phyloP scores from a whole-genome alignment of 306 rosid genomes.

The Glycine latifolia region DNA sequence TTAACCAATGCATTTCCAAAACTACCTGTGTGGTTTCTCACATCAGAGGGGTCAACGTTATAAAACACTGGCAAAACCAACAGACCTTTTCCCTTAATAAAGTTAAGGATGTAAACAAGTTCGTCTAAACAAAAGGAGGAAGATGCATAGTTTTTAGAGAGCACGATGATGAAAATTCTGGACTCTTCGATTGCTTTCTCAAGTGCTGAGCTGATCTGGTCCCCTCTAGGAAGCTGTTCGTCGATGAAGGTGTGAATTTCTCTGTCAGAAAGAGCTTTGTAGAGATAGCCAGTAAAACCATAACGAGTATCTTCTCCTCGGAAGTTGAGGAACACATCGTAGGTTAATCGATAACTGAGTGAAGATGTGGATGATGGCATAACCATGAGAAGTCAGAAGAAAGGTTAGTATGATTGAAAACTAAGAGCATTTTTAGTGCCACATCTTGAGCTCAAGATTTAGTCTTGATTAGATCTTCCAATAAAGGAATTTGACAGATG shows the following conservation, averaged over 20 bases:
- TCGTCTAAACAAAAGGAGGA: neutral
- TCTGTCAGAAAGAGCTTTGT: neutral
- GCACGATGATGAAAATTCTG: neutral
- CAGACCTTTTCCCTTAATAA: neutral
- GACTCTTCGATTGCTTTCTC: neutral
- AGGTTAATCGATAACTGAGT: neutral
- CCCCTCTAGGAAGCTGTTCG: neutral
- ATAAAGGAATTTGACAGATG: too few species aligned
- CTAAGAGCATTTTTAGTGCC: too few species aligned
- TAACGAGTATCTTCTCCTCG: too few species aligned
- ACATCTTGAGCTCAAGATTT: too few species aligned
- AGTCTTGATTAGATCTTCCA: too few species aligned
- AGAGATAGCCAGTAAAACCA: neutral
- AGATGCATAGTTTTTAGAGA: neutral
- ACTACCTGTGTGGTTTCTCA: neutral
- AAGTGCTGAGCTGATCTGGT: neutral
- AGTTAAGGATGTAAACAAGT: neutral
- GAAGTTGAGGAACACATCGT: neutral
- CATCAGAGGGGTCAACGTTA: too few species aligned
- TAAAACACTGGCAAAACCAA: neutral
- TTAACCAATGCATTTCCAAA: neutral
- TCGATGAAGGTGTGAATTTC: neutral
- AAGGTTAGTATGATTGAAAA: too few species aligned
- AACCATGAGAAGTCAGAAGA: neutral
- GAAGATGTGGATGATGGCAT: neutral